Conservation (phyloP, 352 stramenopile genomes). For the Globisporangium viniferum region DNA sequence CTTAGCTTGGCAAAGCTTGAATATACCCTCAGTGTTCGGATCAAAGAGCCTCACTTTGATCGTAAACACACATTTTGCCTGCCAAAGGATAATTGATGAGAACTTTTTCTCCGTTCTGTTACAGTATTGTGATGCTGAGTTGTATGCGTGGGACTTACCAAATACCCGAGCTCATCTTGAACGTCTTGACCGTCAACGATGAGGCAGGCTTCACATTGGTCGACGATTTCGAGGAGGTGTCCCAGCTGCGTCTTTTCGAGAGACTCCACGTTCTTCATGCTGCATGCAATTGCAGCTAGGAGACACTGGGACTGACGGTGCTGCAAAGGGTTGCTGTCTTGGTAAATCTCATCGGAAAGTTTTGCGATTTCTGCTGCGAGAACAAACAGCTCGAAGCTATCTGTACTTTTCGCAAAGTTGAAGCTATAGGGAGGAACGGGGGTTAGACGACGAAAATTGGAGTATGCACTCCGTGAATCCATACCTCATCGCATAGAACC, state of each 20-base stretch:
- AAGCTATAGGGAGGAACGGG: slow-evolving; percentile 35
- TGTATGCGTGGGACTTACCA: slow-evolving; percentile 10
- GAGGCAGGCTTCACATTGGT: slow-evolving; percentile 28
- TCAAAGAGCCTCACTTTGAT: slow-evolving; percentile 65
- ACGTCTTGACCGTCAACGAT: slow-evolving; percentile 8
- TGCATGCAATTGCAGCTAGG: slow-evolving; percentile 50
- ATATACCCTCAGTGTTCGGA: slow-evolving; percentile 42
- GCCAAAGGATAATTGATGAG: slow-evolving; percentile 1
- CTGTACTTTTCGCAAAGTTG: slow-evolving; percentile 59
- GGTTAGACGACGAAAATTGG: slow-evolving; percentile 1
- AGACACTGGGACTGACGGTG: slow-evolving; percentile 41
- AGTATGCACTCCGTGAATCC: not conserved
- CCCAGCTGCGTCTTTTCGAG: slow-evolving; percentile 33
- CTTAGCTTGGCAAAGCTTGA: slow-evolving; percentile 49
- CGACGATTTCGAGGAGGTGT: slow-evolving; percentile 41
- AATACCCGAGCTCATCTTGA: slow-evolving; percentile 13
- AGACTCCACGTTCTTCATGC: slow-evolving; percentile 53
- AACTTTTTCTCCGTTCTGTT: not conserved
- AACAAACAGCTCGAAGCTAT: slow-evolving; percentile 49
- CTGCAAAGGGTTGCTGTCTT: slow-evolving; percentile 31
- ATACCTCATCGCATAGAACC: slow-evolving; percentile 81
- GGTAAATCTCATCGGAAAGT: slow-evolving; percentile 36
- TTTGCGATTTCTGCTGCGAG: slow-evolving; percentile 56
- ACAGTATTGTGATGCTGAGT: not conserved
- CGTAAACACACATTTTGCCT: slow-evolving; percentile 49